These are phyloP conservation scores for Arbutus unedo DNA, from an alignment of 148 eudicot species.

Conservation along the genomic window DNA sequence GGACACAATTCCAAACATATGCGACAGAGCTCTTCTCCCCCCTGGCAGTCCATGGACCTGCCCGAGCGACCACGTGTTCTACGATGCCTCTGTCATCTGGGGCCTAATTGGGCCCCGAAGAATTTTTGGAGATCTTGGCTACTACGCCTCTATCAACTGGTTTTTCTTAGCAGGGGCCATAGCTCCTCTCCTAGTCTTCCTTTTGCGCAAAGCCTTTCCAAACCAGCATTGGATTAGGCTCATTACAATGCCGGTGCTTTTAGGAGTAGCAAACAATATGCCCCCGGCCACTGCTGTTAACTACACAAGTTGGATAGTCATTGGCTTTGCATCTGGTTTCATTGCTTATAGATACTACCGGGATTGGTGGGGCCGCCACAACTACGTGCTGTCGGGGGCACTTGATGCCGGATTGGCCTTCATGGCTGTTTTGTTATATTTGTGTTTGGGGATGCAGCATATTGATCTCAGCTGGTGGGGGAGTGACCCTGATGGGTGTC, in stretches of 20 bases:
- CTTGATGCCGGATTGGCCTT: slow-evolving; percentile 90
- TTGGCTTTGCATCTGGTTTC: slow-evolving; percentile 67
- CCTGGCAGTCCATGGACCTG: slow-evolving; percentile 88
- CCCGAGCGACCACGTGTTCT: slow-evolving; percentile 68
- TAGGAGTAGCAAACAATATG: slow-evolving; percentile 59
- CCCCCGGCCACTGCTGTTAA: slow-evolving; percentile 91
- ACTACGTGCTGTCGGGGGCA: slow-evolving; percentile 76
- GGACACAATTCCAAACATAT: slow-evolving; percentile 61
- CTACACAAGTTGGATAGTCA: slow-evolving; percentile 70
- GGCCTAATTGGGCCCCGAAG: slow-evolving; percentile 86
- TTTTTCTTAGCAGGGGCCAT: slow-evolving; percentile 75
- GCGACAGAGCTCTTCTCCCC: slow-evolving; percentile 52
- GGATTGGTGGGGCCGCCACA: slow-evolving; percentile 68
- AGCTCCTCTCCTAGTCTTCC: slow-evolving; percentile 64
- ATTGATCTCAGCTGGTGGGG: slow-evolving; percentile 80
- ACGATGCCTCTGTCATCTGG: slow-evolving; percentile 84
- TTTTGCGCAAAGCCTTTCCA: slow-evolving; percentile 58
- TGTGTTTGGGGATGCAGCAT: slow-evolving; percentile 48
- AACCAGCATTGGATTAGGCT: slow-evolving; percentile 53
- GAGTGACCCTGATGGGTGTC: slow-evolving; percentile 58
- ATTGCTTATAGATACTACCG: slow-evolving; percentile 63
- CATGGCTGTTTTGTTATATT: slow-evolving; percentile 69
- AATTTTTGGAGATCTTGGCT: slow-evolving; percentile 83
- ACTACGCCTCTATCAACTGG: slow-evolving; percentile 73
- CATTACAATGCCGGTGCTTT: slow-evolving; percentile 58